These are phyloP conservation scores for Gigaspora rosea DNA, from an alignment of 192 early-diverging fungal genomes.

Conservation along the genomic window DNA sequence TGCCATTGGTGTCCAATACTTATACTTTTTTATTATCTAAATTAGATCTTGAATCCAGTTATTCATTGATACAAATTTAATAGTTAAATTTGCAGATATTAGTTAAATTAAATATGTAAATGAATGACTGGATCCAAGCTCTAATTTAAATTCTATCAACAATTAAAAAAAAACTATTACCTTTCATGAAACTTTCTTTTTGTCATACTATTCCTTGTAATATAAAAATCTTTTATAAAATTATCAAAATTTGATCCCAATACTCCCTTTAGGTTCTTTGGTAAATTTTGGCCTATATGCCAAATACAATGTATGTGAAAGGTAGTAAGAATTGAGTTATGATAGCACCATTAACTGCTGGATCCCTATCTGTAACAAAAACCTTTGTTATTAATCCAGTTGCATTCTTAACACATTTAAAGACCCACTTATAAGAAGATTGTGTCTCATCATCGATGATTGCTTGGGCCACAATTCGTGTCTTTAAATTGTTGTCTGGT, in stretches of 20 bases:
- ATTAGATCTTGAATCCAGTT: too few species aligned
- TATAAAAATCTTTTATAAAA: slow-evolving; percentile 6
- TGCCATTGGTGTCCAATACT: too few species aligned
- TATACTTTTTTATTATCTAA: too few species aligned
- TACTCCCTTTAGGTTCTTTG: background rate
- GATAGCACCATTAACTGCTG: background rate
- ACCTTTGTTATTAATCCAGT: background rate
- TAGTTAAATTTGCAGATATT: too few species aligned
- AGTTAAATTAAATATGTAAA: too few species aligned
- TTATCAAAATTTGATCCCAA: background rate
- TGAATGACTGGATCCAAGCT: too few species aligned
- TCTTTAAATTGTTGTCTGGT: background rate
- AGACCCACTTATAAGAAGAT: background rate
- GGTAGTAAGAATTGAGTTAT: background rate
- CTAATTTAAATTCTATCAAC: background rate
- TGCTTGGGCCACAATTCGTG: background rate
- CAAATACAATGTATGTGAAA: background rate
- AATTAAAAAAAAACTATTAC: background rate
- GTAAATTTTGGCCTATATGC: slow-evolving; percentile 1
- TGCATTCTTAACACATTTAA: background rate
- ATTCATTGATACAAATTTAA: too few species aligned
- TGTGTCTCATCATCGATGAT: background rate
- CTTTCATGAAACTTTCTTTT: background rate
- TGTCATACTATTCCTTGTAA: background rate
- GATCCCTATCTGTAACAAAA: background rate